A percentile compares a stretch with the other conserved stretches of the same genome.
Conservation (phyloP, 2,329 filamentous ascomycete species). For the Pseudocercospora musae region DNA sequence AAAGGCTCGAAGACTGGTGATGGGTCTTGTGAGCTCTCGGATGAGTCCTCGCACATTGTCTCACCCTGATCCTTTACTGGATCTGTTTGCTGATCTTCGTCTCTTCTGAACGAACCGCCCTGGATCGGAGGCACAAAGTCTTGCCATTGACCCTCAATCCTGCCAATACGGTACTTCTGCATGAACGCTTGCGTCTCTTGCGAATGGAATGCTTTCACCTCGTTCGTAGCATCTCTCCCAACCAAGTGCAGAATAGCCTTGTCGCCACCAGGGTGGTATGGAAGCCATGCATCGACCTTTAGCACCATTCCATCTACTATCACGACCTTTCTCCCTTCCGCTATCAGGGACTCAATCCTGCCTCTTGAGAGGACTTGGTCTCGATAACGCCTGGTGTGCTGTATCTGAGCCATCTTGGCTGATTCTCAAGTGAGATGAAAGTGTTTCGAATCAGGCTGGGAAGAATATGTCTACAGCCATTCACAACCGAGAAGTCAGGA, state of each 20-base stretch:
- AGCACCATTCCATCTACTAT: slow-evolving; percentile 78
- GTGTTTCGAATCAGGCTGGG: not conserved
- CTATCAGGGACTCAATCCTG: slow-evolving; percentile 73
- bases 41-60: slow-evolving; percentile 37
- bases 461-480: not conserved
- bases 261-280: slow-evolving; percentile 87
- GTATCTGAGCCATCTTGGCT: slow-evolving; percentile 18
- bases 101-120: slow-evolving; percentile 70
- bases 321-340: slow-evolving; percentile 73
- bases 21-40: slow-evolving; percentile 55
- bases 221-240: slow-evolving; percentile 68
- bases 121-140: slow-evolving; percentile 93
- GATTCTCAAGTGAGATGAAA: not conserved
- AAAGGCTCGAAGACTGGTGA: slow-evolving; percentile 59
- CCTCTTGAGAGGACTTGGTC: slow-evolving; percentile 29
- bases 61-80: slow-evolving; percentile 23
- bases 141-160: slow-evolving; percentile 73
- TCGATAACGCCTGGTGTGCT: slow-evolving; percentile 20
- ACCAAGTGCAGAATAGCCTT: slow-evolving; percentile 92
- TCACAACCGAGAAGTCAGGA: not conserved
- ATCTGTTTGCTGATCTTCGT: slow-evolving; percentile 37
- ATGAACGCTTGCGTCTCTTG: slow-evolving; percentile 70
- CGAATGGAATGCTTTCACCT: slow-evolving; percentile 93
- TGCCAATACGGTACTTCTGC: slow-evolving; percentile 78
- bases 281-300: slow-evolving; percentile 83